Evolutionary conservation across 148 eudicot species (phyloP).

Genomic region (Suaeda aralocaspica): DNA sequence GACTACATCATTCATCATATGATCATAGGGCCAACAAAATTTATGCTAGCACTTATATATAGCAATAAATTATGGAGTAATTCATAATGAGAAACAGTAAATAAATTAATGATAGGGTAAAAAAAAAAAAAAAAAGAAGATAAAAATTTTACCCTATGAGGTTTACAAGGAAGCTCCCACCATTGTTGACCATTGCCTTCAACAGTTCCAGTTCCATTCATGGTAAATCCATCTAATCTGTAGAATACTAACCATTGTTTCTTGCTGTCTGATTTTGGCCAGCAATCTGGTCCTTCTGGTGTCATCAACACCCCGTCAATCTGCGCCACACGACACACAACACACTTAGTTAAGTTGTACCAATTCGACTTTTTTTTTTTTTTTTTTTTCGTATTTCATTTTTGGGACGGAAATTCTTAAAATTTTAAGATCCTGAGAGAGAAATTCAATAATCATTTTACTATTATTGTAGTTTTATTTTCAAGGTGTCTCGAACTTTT

Average conservation of each 20-base stretch:
- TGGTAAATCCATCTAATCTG: slow-evolving; percentile 53
- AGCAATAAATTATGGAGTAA: too few species aligned
- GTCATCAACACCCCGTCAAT: slow-evolving; percentile 80
- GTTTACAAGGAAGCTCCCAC: slow-evolving; percentile 99
- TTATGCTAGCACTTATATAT: background rate
- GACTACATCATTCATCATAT: background rate
- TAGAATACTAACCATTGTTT: slow-evolving; percentile 93
- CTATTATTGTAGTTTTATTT: too few species aligned
- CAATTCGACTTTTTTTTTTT: too few species aligned
- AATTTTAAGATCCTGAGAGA: too few species aligned
- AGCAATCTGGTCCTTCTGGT: slow-evolving; percentile 87
- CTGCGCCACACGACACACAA: slow-evolving; percentile 26
- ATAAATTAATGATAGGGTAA: background rate
- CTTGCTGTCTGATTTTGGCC: slow-evolving; percentile 81
- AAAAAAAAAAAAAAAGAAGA: background rate
- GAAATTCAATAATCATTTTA: too few species aligned
- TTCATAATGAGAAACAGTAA: background rate
- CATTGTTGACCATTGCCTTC: slow-evolving; percentile 87
- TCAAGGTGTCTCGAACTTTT: too few species aligned
- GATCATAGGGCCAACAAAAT: background rate
- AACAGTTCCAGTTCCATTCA: slow-evolving; percentile 75
- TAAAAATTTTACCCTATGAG: slow-evolving; percentile 67
- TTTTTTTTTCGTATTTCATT: too few species aligned
- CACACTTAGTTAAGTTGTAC: too few species aligned
- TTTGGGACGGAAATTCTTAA: too few species aligned